These are phyloP conservation scores for Aspergillus vadensis DNA, from an alignment of 2,329 filamentous ascomycete genomes.

Conservation along the genomic window DNA sequence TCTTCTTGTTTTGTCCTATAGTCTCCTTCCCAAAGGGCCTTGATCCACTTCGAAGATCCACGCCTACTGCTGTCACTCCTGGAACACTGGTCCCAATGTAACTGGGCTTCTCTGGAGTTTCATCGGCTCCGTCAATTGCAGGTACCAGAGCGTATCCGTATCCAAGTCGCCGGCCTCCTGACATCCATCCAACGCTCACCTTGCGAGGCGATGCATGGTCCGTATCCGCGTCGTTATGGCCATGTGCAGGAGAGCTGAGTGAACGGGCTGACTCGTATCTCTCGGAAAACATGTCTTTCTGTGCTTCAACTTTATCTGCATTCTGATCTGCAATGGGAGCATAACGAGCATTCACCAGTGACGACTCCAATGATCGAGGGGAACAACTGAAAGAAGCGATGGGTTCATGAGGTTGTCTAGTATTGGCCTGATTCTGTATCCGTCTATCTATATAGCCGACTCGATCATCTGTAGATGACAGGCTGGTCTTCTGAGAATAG, in stretches of 20 bases:
- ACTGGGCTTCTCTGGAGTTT: not conserved
- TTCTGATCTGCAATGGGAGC: slow-evolving; percentile 3
- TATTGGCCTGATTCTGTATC: not conserved
- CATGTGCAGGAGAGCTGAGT: slow-evolving; percentile 3
- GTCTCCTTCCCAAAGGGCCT: not conserved
- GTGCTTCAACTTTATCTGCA: slow-evolving; percentile 3
- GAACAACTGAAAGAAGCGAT: not conserved
- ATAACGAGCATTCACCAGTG: not conserved
- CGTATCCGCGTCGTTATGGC: not conserved
- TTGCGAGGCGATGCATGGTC: slow-evolving; percentile 28
- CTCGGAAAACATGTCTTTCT: slow-evolving; percentile 38
- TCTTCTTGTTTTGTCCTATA: slow-evolving; percentile 1
- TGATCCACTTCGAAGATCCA: not conserved
- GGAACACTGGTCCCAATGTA: not conserved
- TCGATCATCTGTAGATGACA: slow-evolving; percentile 7
- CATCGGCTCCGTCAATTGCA: slow-evolving; percentile 22
- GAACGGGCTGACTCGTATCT: slow-evolving; percentile 28
- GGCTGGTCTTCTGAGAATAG: slow-evolving; percentile 29
- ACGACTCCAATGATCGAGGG: slow-evolving; percentile 1
- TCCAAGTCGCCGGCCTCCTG: slow-evolving; percentile 41
- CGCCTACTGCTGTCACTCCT: not conserved
- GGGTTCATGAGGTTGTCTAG: not conserved
- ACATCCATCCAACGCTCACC: slow-evolving; percentile 47
- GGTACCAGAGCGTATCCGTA: slow-evolving; percentile 43
- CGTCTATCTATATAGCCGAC: not conserved